These are phyloP conservation scores for Fraxinus pennsylvanica DNA, from an alignment of 257 asterid genomes.

Conservation along the genomic window DNA sequence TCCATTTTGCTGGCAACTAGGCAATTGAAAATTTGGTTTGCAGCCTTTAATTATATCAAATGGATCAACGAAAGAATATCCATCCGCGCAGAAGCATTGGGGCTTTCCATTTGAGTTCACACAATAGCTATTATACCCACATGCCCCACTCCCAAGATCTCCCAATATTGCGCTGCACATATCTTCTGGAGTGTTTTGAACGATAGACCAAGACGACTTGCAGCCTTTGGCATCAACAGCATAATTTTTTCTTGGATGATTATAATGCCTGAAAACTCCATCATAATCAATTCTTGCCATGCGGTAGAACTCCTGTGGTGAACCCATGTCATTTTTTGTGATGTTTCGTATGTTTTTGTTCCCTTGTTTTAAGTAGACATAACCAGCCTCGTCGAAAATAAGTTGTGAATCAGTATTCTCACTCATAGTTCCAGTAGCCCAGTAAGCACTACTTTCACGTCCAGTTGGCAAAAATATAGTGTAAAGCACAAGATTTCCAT, in stretches of 20 bases:
- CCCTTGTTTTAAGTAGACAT: slow-evolving; percentile 13
- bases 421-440: slow-evolving; percentile 4
- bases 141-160: slow-evolving; percentile 43
- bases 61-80: slow-evolving; percentile 28
- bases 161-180: slow-evolving; percentile 18
- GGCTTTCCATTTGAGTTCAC: slow-evolving; percentile 32
- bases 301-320: slow-evolving; percentile 3
- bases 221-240: slow-evolving; percentile 17
- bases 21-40: slow-evolving; percentile 12
- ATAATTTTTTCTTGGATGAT: slow-evolving; percentile 25
- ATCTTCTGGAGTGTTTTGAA: slow-evolving; percentile 28
- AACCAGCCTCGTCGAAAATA: slow-evolving; percentile 34
- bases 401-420: slow-evolving; percentile 15
- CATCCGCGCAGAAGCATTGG: slow-evolving; percentile 35
- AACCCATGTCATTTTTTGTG: neutral
- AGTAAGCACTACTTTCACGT: slow-evolving; percentile 9
- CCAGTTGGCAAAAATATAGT: slow-evolving; percentile 31
- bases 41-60: slow-evolving; percentile 22
- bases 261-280: slow-evolving; percentile 46
- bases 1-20: slow-evolving; percentile 10
- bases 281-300: slow-evolving; percentile 38
- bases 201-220: slow-evolving; percentile 24
- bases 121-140: slow-evolving; percentile 53
- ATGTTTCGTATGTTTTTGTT: neutral
- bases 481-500: slow-evolving; percentile 44